These are phyloP conservation scores for Aquilaria malaccensis DNA, from an alignment of 345 rosid genomes.

Conservation along the genomic window DNA sequence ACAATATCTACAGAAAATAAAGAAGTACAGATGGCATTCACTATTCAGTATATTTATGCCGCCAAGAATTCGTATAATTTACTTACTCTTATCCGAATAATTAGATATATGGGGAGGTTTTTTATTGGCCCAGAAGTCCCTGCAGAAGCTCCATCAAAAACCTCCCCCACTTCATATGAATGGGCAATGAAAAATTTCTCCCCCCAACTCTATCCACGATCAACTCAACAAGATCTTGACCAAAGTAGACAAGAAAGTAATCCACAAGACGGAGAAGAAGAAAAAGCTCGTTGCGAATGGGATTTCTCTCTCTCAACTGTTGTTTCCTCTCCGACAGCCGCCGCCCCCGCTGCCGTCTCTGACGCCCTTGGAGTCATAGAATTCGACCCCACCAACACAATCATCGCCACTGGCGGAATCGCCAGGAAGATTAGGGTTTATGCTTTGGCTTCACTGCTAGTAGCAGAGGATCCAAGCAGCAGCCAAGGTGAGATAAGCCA, in stretches of 20 bases:
- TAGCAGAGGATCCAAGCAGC: neutral
- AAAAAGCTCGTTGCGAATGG: constrained; percentile 50
- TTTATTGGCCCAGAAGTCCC: constrained; percentile 33
- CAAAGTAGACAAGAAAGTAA: constrained; percentile 8
- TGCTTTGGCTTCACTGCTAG: constrained; percentile 32
- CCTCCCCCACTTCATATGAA: constrained; percentile 27
- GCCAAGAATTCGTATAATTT: too few relatives aligned
- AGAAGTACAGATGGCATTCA: too few relatives aligned
- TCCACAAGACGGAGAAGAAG: constrained; percentile 4
- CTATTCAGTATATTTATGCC: too few relatives aligned
- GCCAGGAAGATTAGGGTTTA: constrained; percentile 76
- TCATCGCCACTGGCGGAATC: constrained; percentile 82
- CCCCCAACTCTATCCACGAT: constrained; percentile 10
- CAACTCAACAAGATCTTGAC: neutral
- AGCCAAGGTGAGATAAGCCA: neutral
- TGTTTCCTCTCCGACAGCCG: constrained; percentile 29
- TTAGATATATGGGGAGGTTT: constrained; percentile 16
- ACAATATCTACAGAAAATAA: too few relatives aligned
- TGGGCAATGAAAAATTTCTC: constrained; percentile 51
- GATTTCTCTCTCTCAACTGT: constrained; percentile 45
- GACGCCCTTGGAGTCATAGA: constrained; percentile 75
- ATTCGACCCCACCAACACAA: constrained; percentile 45
- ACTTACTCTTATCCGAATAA: too few relatives aligned
- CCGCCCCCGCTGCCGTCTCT: constrained; percentile 27
- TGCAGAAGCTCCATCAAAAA: constrained; percentile 18